Conservation (phyloP, 345 rosid genomes). For the Erysimum cheiranthoides region DNA sequence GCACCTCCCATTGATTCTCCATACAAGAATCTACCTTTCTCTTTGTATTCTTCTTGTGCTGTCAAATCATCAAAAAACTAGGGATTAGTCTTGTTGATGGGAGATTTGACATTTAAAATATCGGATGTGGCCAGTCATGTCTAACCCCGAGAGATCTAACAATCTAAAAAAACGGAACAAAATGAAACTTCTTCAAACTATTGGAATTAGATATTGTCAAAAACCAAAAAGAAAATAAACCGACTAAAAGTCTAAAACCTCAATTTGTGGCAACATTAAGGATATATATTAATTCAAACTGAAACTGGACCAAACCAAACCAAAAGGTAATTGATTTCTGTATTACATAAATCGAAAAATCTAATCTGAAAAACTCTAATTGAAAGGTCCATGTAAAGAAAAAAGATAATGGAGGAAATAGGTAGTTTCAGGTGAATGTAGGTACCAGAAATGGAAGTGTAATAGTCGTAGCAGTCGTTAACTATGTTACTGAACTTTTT, state of each 20-base stretch:
- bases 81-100: background rate
- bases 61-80: background rate
- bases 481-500: constrained; percentile 76
- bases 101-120: background rate
- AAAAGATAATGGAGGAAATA: background rate
- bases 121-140: background rate
- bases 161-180: background rate
- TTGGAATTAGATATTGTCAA: background rate
- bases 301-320: no score
- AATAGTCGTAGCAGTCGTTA: constrained; percentile 74
- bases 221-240: no score
- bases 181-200: no score
- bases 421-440: background rate
- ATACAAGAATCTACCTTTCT: constrained; percentile 77
- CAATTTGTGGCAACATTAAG: no score
- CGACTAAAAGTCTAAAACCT: background rate
- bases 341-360: no score
- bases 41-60: constrained; percentile 65
- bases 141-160: background rate
- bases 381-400: no score
- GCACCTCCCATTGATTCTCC: constrained; percentile 99
- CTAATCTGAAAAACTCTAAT: no score
- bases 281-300: no score
- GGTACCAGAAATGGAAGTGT: constrained; percentile 73
- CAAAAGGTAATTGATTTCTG: background rate